phyloP scores from a whole-genome alignment of 148 eudicot species.

The Camellia japonica region DNA sequence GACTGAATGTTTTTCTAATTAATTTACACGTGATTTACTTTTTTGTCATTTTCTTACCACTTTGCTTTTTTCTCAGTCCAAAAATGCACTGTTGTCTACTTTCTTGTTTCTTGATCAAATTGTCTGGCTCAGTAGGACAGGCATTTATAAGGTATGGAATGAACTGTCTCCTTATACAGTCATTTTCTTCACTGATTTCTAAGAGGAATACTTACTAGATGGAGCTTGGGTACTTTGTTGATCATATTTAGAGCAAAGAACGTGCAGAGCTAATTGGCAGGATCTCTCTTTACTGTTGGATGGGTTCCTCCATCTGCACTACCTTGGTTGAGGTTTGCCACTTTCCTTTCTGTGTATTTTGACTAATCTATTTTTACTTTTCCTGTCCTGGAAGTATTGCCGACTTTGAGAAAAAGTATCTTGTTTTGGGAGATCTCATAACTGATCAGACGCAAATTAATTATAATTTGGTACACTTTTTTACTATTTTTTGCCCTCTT shows the following conservation, averaged over 20 bases:
- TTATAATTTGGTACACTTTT: too few relatives aligned
- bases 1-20: not conserved
- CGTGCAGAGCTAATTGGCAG: slow-evolving; percentile 65
- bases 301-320: slow-evolving; percentile 83
- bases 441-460: too few relatives aligned
- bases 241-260: slow-evolving; percentile 64
- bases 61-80: slow-evolving; percentile 54
- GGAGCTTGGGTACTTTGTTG: slow-evolving; percentile 11
- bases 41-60: slow-evolving; percentile 4
- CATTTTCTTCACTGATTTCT: slow-evolving; percentile 5
- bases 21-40: not conserved
- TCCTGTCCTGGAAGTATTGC: too few relatives aligned
- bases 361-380: not conserved
- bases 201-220: not conserved
- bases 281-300: slow-evolving; percentile 93
- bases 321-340: slow-evolving; percentile 79
- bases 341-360: not conserved
- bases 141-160: slow-evolving; percentile 79
- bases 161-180: slow-evolving; percentile 4
- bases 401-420: not conserved
- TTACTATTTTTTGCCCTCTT: not conserved
- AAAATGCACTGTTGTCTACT: slow-evolving; percentile 91
- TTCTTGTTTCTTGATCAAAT: slow-evolving; percentile 98
- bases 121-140: slow-evolving; percentile 94
- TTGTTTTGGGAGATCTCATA: not conserved